These are phyloP conservation scores for Sphagnurus paluster DNA, from an alignment of 1,284 basidiomycete species.

Conservation along the genomic window DNA sequence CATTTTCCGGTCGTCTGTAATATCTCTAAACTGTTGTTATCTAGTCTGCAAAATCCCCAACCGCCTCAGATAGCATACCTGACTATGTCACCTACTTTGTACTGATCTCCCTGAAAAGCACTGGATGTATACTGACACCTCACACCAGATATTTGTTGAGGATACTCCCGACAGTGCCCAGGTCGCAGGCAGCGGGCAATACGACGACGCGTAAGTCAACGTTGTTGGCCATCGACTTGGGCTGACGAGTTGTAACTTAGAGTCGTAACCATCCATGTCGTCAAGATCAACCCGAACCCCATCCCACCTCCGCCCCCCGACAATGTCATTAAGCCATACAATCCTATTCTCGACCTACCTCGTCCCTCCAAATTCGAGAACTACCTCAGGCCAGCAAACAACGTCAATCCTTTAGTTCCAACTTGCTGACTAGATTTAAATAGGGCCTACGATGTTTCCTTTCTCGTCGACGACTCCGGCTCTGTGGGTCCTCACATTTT, in stretches of 20 bases:
- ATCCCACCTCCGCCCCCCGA: constrained; percentile 19
- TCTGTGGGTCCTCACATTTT: constrained; percentile 2
- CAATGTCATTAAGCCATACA: constrained; percentile 14
- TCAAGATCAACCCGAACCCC: constrained; percentile 15
- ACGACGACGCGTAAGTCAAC: constrained; percentile 3
- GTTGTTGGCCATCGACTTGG: neutral
- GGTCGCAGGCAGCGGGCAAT: constrained; percentile 10
- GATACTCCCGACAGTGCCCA: constrained; percentile 9
- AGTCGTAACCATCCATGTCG: constrained; percentile 11
- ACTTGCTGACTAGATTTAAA: neutral
- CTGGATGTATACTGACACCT: neutral
- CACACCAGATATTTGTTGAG: constrained; percentile 11
- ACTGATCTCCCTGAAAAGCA: neutral
- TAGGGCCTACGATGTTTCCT: constrained; percentile 18
- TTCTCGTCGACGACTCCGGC: constrained; percentile 16
- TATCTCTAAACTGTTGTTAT: neutral
- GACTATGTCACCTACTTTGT: constrained; percentile 14
- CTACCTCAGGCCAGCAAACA: constrained; percentile 12
- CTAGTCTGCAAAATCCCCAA: constrained; percentile 7
- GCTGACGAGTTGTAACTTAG: too few relatives aligned
- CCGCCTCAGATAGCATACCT: constrained; percentile 6
- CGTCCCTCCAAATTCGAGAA: constrained; percentile 17
- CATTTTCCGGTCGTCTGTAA: neutral
- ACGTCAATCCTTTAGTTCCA: neutral
- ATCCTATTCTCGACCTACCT: constrained; percentile 19